Base-by-base conservation (phyloP, 2,329 filamentous ascomycete genomes). In the Clonostachys rosea region DNA sequence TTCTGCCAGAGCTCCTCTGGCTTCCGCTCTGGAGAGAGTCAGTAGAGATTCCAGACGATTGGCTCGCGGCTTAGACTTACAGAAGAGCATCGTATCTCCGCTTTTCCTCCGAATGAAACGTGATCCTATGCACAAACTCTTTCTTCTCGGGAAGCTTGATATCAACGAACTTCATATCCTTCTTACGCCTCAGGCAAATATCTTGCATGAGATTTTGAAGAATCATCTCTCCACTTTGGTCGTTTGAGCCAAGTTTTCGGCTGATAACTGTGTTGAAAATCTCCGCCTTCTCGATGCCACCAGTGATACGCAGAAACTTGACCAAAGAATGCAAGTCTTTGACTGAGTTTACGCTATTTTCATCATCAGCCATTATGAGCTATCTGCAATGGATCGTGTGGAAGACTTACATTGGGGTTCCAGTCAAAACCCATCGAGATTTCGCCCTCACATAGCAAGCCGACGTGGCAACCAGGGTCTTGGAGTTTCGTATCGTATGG, bases 81-180 rank as follows among this genome's bases (percentile, higher is more conserved):
- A 85, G 71, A 45, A 95, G 73, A 35, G 83, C 83, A 37, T 89
- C 80, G 59, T 95, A 96, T 66, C 87, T 89, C 56, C 83, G 79
- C 54, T 83, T 76, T 62, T 95, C 91, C 35, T 91, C 83, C 0
- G 79, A 66, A 40, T 83, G 78, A 57, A 95, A 90, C 9, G 83
- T 74, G 54, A 95, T 81, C 9, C 81, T 80, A 56, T 94, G 84
- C 6, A 94, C 74, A 54, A 86, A 91, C 59, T 92, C 89, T 1
- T 83, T 85, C 58, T 95, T 83, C 13, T 83, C 73, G 0, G 91
- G 90, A 9, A 95, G 74, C 51, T 83, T 86, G 17, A 95, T 71
- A 54, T 95, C 89, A 45, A 96, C 79, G 58, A 95, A 95, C 6
- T 78, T 77, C 90, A 96, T 95, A 47, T 92, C 85, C 62, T 96